These are phyloP conservation scores for Aschersonia sp. DNA, from an alignment of 2,329 filamentous ascomycete species.

Conservation along the genomic window DNA sequence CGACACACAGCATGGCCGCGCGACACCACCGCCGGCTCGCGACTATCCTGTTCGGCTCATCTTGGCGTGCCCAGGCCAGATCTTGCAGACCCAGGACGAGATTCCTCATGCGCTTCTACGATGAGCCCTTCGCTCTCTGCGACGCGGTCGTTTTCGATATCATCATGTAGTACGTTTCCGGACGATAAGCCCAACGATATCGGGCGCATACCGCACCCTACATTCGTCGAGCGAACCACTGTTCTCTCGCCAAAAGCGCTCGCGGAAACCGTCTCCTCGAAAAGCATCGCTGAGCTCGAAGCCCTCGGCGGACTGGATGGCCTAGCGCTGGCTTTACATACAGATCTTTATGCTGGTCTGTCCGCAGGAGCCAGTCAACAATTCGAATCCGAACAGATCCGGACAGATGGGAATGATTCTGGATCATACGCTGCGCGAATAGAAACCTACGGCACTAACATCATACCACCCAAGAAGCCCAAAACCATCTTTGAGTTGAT, in stretches of 20 bases:
- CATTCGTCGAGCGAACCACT: neutral
- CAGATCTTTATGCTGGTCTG: conserved; percentile 1
- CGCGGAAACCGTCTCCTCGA: conserved; percentile 1
- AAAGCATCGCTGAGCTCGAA: conserved; percentile 2
- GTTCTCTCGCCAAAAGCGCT: neutral
- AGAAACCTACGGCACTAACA: conserved; percentile 1
- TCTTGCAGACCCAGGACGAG: neutral
- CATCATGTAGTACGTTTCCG: neutral
- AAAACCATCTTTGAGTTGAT: conserved; percentile 1
- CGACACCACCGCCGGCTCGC: too few species aligned
- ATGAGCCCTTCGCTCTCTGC: neutral
- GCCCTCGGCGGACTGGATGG: conserved; percentile 1
- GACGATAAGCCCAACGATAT: neutral
- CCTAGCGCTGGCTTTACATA: conserved; percentile 1
- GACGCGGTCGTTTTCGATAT: neutral
- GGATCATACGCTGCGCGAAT: neutral
- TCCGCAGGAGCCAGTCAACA: neutral
- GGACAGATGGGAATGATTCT: too few species aligned
- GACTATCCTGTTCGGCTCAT: too few species aligned
- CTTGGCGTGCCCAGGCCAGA: neutral
- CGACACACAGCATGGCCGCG: neutral
- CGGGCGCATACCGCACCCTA: neutral
- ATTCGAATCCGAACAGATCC: neutral
- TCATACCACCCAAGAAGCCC: neutral
- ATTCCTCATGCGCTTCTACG: neutral